Percentiles rank a stretch among this genome's conserved stretches.
These are phyloP conservation scores for Pachysandra terminalis DNA, from an alignment of 164 flowering plant genomes.

Conservation along the genomic window DNA sequence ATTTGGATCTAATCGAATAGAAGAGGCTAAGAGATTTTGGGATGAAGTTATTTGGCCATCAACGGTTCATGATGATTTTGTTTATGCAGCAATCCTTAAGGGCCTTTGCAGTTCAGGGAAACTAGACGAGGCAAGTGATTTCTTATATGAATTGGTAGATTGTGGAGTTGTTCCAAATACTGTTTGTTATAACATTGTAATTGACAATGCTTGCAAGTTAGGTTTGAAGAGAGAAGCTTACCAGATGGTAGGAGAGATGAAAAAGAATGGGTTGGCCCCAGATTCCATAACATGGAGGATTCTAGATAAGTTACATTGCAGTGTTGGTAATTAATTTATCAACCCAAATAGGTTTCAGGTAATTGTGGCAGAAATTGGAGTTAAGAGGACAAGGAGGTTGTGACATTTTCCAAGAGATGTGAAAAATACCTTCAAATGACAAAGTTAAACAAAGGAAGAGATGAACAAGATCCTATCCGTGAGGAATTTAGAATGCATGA, in stretches of 20 bases:
- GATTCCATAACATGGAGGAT: constrained; percentile 95
- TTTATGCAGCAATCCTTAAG: constrained; percentile 78
- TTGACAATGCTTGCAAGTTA: constrained; percentile 62
- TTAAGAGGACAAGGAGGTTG: constrained; percentile 9
- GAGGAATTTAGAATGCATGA: too few species aligned
- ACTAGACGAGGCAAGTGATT: constrained; percentile 69
- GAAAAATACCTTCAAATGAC: background rate
- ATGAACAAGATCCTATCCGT: too few species aligned
- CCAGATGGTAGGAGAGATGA: constrained; percentile 73
- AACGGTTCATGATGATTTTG: constrained; percentile 69
- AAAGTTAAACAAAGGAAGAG: background rate
- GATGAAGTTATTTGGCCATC: constrained; percentile 85
- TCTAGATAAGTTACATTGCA: constrained; percentile 64
- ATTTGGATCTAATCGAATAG: constrained; percentile 40
- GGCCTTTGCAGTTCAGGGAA: constrained; percentile 69
- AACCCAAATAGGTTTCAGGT: constrained; percentile 4
- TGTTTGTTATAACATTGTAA: constrained; percentile 69
- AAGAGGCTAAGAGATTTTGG: constrained; percentile 83
- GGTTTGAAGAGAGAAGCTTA: constrained; percentile 79
- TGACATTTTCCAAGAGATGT: background rate
- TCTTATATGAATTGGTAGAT: constrained; percentile 80
- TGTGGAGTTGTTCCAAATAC: constrained; percentile 64
- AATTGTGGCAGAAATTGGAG: background rate
- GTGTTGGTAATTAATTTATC: constrained; percentile 4
- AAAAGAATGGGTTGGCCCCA: constrained; percentile 67